These are phyloP conservation scores for Aspergillus hancockii DNA, from an alignment of 495 filamentous ascomycete genomes.

Conservation along the genomic window DNA sequence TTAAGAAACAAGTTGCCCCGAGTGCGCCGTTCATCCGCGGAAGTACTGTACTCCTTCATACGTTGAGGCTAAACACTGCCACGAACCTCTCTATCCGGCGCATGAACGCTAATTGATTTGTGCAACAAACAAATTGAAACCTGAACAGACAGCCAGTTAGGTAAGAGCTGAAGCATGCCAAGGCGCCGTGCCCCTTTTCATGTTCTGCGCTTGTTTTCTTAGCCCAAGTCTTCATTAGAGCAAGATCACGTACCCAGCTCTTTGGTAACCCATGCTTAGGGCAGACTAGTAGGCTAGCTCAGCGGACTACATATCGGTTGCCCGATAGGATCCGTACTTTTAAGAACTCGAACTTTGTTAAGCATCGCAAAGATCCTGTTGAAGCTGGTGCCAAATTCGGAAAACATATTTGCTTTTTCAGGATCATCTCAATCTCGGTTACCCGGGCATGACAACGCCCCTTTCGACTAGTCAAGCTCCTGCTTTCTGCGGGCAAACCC, in stretches of 20 bases:
- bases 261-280: slow-evolving; percentile 20
- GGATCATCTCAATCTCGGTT: neutral
- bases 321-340: neutral
- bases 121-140: neutral
- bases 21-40: neutral
- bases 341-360: neutral
- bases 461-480: slow-evolving; percentile 7
- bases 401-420: slow-evolving; percentile 6
- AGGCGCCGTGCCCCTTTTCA: neutral
- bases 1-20: neutral
- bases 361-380: neutral
- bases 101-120: neutral
- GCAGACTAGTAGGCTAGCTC: slow-evolving; percentile 3
- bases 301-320: slow-evolving; percentile 5
- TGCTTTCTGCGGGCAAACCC: neutral
- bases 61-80: neutral
- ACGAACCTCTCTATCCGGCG: neutral
- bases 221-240: neutral
- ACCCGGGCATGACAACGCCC: neutral
- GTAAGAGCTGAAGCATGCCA: neutral
- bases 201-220: neutral
- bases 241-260: slow-evolving; percentile 10
- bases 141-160: neutral
- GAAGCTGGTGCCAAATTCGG: neutral
- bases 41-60: neutral